Evolutionary conservation across 1,139 yeast genomes (phyloP).

Genomic region (Candida neerlandica): DNA sequence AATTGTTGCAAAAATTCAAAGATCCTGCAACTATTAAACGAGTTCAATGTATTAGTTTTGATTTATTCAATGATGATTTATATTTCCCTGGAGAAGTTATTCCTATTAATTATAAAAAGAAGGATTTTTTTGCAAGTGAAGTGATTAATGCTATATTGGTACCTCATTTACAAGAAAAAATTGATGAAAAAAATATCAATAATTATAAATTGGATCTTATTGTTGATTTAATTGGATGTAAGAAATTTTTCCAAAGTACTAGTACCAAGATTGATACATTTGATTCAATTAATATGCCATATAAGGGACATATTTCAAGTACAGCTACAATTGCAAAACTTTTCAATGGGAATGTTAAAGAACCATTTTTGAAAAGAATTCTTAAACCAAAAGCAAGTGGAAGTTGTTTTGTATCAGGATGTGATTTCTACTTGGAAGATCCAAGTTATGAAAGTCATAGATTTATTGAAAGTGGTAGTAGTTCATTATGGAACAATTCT

Average conservation of each 20-base stretch:
- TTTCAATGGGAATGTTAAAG: constrained; percentile 29
- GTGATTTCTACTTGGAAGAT: constrained; percentile 31
- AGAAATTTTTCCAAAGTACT: constrained; percentile 37
- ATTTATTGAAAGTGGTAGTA: constrained; percentile 22
- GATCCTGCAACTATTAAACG: constrained; percentile 26
- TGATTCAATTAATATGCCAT: constrained; percentile 37
- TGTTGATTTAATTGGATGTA: constrained; percentile 46
- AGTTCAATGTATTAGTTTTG: constrained; percentile 36
- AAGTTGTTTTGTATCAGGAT: constrained; percentile 40
- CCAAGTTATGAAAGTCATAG: constrained; percentile 42
- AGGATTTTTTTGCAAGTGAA: constrained; percentile 43
- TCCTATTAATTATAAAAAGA: constrained; percentile 42
- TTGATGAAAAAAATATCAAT: constrained; percentile 25
- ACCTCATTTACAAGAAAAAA: constrained; percentile 22
- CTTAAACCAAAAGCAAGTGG: constrained; percentile 40
- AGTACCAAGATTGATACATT: constrained; percentile 31
- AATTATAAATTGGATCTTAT: constrained; percentile 39
- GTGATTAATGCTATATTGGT: constrained; percentile 37
- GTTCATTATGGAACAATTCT: constrained; percentile 32
- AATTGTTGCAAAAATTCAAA: constrained; percentile 23
- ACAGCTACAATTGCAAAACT: constrained; percentile 26
- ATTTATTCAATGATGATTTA: constrained; percentile 38
- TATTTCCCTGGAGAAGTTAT: constrained; percentile 39
- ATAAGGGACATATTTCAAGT: constrained; percentile 22
- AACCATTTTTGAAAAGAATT: constrained; percentile 38